Base-by-base conservation (phyloP, 768 basidiomycete genomes). In the Lentinula boryana region DNA sequence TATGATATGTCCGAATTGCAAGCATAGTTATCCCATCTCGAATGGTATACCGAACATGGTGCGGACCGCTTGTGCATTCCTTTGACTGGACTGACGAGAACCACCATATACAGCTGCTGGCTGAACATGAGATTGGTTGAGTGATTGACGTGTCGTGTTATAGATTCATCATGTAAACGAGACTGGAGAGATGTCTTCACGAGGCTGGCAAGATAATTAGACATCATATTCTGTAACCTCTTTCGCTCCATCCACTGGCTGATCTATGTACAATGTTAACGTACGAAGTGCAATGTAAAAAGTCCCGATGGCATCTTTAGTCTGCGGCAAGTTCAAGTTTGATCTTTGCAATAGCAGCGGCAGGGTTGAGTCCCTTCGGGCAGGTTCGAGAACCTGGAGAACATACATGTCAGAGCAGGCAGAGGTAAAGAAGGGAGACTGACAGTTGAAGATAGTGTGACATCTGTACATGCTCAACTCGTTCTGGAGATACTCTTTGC, bases 1-100 rank as follows among this genome's bases (percentile, higher is more conserved):
- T 6, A 97, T 99, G 96, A 82, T 87, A 35, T 98, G 96, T 72
- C 89, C 90, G 23, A 93, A 91, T 65, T 99, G 96, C 75, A 82
- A 80, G 21, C 96, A 98, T 66, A 79, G 86, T 16, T 98, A 97
- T 68, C 86, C 88, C 27, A 93, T 99, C 67, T 87, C 85, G 52
- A 95, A 88, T 69, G 95, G 95, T 12, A 98, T 99, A 63, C 95
- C 96, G 5, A 98, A 98, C 78, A 98, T 98, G 96, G 96, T 95
- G 64, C 67, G 78, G 48, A 16, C 48, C 31, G 33, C 43, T 23
- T 21, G 16, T 46, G 10, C 31, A 48, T 2, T 52, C 21, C 35
- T 61, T 43, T 49, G 51, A 44, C 60, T 63, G 36, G 27, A 58
- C 43, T 32, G 56, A 33, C 53, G 27, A 27, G 27, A 27, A 27